Conservation (phyloP, 768 basidiomycete species). For the Amanita polypyramis region DNA sequence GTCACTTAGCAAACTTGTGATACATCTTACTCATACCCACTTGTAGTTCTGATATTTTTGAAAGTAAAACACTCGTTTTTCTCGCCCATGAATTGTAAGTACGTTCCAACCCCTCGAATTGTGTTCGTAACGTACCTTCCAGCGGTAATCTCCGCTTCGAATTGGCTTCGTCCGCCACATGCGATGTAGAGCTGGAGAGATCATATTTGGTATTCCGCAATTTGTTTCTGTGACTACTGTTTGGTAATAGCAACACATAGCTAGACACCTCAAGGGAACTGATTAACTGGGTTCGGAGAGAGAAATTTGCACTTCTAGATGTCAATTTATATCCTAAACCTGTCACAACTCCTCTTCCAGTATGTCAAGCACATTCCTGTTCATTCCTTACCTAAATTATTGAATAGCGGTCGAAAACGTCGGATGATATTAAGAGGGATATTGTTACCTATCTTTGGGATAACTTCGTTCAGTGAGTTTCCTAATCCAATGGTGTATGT, state of each 20-base stretch:
- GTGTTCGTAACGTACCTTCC: neutral
- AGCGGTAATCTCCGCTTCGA: constrained; percentile 88
- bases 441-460: constrained; percentile 89
- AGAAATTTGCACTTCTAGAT: constrained; percentile 72
- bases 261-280: constrained; percentile 78
- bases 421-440: constrained; percentile 39
- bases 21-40: constrained; percentile 3
- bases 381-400: neutral
- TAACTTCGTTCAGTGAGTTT: constrained; percentile 82
- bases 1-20: constrained; percentile 18
- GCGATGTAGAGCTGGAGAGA: constrained; percentile 67
- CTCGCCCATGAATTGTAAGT: constrained; percentile 94
- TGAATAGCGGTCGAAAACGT: constrained; percentile 27
- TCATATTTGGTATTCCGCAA: constrained; percentile 63
- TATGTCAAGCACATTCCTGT: neutral
- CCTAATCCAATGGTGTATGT: neutral
- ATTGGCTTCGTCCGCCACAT: constrained; percentile 59
- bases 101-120: neutral
- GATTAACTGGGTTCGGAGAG: constrained; percentile 60
- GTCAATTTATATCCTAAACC: constrained; percentile 75
- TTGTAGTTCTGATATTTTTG: constrained; percentile 64
- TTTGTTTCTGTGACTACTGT: neutral
- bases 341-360: constrained; percentile 12
- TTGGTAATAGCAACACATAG: constrained; percentile 29
- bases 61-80: constrained; percentile 67